Conservation (phyloP, 1,284 basidiomycete genomes). For the Papiliotrema nemorosa region DNA sequence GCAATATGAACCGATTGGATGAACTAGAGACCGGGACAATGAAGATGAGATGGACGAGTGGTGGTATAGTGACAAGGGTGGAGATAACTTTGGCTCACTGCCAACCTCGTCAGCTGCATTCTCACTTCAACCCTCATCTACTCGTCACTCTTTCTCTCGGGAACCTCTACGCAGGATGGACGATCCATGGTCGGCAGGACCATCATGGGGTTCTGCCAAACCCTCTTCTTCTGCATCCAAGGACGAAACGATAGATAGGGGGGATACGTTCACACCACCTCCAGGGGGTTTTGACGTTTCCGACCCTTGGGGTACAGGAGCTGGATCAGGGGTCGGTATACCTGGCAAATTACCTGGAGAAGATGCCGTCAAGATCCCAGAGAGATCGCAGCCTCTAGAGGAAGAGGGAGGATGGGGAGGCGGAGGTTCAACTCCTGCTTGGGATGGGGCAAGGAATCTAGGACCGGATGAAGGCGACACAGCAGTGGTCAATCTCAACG, state of each 20-base stretch:
- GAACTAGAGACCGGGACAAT: too few relatives aligned
- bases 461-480: too few relatives aligned
- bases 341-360: neutral
- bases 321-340: neutral
- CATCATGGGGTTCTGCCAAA: slow-evolving; percentile 25
- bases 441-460: neutral
- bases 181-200: slow-evolving; percentile 34
- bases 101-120: neutral
- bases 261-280: slow-evolving; percentile 5
- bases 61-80: too few relatives aligned
- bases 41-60: neutral
- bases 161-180: slow-evolving; percentile 20
- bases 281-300: slow-evolving; percentile 16
- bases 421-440: neutral
- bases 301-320: slow-evolving; percentile 38
- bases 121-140: neutral
- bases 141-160: neutral
- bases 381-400: neutral
- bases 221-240: slow-evolving; percentile 1
- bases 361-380: neutral
- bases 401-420: neutral
- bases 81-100: too few relatives aligned
- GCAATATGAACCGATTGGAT: neutral
- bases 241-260: neutral
- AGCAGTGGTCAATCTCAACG: too few relatives aligned